Evolutionary conservation across 2,329 filamentous ascomycete species (phyloP).

Genomic region (Colletotrichum sp.): DNA sequence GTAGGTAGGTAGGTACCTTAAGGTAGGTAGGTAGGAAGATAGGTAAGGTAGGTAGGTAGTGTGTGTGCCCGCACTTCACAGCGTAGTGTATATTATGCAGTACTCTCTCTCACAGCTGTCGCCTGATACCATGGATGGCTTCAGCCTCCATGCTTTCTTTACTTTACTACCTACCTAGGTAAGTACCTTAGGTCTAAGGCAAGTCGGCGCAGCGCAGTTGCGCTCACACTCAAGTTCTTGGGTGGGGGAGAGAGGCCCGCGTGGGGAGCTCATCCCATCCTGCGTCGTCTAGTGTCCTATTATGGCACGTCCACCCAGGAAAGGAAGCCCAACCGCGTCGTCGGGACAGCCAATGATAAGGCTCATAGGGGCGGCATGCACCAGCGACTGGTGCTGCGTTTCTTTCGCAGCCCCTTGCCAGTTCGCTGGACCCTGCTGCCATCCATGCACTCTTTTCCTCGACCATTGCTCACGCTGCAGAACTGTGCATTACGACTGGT

Average conservation of each 20-base stretch:
- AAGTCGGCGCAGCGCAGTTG: too few relatives aligned
- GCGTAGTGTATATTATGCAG: background rate
- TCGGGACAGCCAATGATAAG: constrained; percentile 5
- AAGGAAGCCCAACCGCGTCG: background rate
- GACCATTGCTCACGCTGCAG: background rate
- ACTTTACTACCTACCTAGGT: background rate
- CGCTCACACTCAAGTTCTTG: background rate
- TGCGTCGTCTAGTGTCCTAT: background rate
- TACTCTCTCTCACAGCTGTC: background rate
- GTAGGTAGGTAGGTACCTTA: too few relatives aligned
- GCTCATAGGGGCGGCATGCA: constrained; percentile 4
- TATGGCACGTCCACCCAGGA: background rate
- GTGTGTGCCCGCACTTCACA: background rate
- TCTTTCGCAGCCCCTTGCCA: background rate
- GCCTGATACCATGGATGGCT: background rate
- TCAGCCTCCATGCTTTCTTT: background rate
- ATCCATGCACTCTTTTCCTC: background rate
- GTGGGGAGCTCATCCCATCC: background rate
- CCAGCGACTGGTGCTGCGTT: constrained; percentile 9
- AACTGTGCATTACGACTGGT: background rate
- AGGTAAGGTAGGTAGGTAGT: too few relatives aligned
- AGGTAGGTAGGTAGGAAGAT: too few relatives aligned
- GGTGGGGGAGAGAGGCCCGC: background rate
- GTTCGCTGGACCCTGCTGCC: background rate
- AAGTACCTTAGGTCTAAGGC: background rate